A percentile compares a stretch with the other conserved stretches of the same genome.
These are phyloP conservation scores for Hypoxylon sp. DNA, from an alignment of 2,329 filamentous ascomycete genomes.

Conservation along the genomic window DNA sequence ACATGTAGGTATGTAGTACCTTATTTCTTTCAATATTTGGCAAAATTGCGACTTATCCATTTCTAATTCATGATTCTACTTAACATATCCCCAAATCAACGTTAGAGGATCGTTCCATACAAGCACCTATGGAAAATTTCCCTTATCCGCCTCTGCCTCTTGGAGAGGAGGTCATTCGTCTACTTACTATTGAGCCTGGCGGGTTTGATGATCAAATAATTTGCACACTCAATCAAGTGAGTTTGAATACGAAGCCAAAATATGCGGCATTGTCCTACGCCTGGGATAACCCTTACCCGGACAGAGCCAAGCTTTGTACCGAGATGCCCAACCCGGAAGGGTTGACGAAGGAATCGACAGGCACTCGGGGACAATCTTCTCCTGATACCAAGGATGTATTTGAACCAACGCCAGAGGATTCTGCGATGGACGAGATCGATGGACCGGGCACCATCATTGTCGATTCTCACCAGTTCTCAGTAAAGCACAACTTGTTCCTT, in stretches of 20 bases:
- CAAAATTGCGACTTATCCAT: not conserved
- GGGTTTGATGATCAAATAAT: slow-evolving; percentile 38
- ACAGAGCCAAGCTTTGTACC: slow-evolving; percentile 5
- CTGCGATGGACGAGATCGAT: not conserved
- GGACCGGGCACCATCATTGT: slow-evolving; percentile 14
- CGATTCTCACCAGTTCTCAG: slow-evolving; percentile 15
- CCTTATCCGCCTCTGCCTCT: slow-evolving; percentile 10
- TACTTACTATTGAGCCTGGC: slow-evolving; percentile 42
- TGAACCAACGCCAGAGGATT: not conserved
- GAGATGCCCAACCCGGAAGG: not conserved
- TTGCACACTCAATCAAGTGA: slow-evolving; percentile 37
- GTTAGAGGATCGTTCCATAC: not conserved
- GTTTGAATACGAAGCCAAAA: slow-evolving; percentile 42
- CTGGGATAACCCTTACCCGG: slow-evolving; percentile 42
- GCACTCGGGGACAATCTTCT: not conserved
- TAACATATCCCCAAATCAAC: not conserved
- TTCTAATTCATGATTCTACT: not conserved
- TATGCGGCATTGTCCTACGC: slow-evolving; percentile 50
- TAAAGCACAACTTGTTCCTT: slow-evolving; percentile 26
- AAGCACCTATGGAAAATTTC: slow-evolving; percentile 1
- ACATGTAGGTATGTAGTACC: too few relatives aligned
- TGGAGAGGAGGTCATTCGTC: slow-evolving; percentile 27
- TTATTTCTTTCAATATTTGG: too few relatives aligned
- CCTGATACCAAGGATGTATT: not conserved
- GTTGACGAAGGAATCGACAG: not conserved